A percentile compares a stretch with the other conserved stretches of the same genome.
Conservation (phyloP, 148 eudicot species). For the Rhododendron kiyosumense region DNA sequence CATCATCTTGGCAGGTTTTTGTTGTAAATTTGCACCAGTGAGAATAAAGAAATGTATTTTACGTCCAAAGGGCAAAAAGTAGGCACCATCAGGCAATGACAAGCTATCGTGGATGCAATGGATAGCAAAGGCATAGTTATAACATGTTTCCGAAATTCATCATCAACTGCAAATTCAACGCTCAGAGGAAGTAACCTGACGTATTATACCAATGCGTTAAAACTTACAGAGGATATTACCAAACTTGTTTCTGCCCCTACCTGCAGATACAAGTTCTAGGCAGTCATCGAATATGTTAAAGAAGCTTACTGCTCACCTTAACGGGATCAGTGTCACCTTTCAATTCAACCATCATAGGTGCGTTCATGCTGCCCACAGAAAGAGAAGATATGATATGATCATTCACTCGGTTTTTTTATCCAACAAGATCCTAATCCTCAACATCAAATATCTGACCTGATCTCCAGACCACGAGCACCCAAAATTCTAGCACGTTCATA, state of each 20-base stretch:
- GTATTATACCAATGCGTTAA: too few relatives aligned
- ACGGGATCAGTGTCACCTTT: conserved; percentile 68
- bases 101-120: too few relatives aligned
- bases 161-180: too few relatives aligned
- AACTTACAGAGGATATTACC: neutral
- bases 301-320: conserved; percentile 46
- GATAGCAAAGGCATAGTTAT: too few relatives aligned
- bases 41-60: too few relatives aligned
- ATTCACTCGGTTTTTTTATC: neutral
- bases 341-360: conserved; percentile 73
- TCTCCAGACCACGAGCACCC: conserved; percentile 61
- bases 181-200: too few relatives aligned
- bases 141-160: too few relatives aligned
- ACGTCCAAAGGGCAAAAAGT: too few relatives aligned
- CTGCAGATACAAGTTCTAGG: neutral
- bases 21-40: too few relatives aligned
- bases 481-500: conserved; percentile 61
- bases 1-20: too few relatives aligned
- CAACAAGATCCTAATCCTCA: neutral
- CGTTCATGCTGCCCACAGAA: conserved; percentile 50
- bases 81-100: too few relatives aligned
- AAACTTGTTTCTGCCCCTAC: neutral
- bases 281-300: neutral
- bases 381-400: neutral
- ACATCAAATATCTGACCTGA: conserved; percentile 29